A percentile compares a stretch with the other conserved stretches of the same genome.
Conservation (phyloP, 768 basidiomycete species). For the Crepidotus variabilis region DNA sequence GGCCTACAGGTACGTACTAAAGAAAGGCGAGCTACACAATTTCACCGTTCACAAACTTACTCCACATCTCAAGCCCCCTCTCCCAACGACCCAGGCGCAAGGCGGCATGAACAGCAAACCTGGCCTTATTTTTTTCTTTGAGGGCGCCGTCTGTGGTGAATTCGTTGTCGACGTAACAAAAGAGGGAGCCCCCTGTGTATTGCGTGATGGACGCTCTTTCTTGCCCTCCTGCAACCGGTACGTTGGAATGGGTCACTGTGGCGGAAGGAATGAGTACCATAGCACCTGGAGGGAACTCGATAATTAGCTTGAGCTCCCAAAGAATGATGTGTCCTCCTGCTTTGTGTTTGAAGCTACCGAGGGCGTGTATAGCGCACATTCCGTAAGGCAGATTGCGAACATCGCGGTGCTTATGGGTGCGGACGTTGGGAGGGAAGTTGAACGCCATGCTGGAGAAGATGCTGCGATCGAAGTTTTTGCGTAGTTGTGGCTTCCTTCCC, state of each 20-base stretch:
- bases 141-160: neutral
- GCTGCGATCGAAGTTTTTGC: neutral
- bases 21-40: too few relatives aligned
- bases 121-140: too few relatives aligned
- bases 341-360: neutral
- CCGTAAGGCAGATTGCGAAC: neutral
- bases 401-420: neutral
- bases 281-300: neutral
- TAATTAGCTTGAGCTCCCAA: neutral
- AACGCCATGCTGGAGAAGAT: neutral
- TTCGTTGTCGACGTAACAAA: neutral
- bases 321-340: slow-evolving; percentile 2
- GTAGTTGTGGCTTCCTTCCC: neutral
- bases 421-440: neutral
- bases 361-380: neutral
- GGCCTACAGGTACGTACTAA: too few relatives aligned
- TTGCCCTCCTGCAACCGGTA: neutral
- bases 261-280: slow-evolving; percentile 1
- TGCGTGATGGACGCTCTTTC: neutral
- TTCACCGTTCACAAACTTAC: too few relatives aligned
- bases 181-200: neutral
- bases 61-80: too few relatives aligned
- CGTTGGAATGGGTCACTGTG: neutral
- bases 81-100: too few relatives aligned
- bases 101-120: too few relatives aligned